These are phyloP conservation scores for Colletotrichum endophyticum DNA, from an alignment of 2,329 filamentous ascomycete species.

Conservation along the genomic window DNA sequence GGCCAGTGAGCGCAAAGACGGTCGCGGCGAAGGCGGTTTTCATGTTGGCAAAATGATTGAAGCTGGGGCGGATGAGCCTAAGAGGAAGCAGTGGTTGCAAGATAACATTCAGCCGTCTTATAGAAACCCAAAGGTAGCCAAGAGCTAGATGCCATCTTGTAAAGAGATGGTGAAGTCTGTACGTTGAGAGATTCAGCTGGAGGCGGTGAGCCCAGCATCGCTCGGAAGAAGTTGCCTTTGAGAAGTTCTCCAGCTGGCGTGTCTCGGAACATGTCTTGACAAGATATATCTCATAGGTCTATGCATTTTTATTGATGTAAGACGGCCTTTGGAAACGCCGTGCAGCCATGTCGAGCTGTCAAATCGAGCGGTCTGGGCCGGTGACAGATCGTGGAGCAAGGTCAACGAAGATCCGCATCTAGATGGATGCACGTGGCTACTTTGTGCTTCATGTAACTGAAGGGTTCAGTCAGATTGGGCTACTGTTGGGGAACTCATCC, in stretches of 20 bases:
- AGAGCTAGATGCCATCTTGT: neutral
- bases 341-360: neutral
- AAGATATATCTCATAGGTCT: neutral
- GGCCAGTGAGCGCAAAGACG: constrained; percentile 37
- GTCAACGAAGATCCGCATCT: neutral
- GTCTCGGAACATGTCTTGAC: neutral
- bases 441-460: neutral
- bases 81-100: neutral
- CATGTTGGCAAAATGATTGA: constrained; percentile 28
- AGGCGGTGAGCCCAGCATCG: neutral
- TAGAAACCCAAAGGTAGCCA: neutral
- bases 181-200: neutral
- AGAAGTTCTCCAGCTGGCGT: neutral
- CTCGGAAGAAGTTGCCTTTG: neutral
- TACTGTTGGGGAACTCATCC: neutral
- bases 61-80: neutral
- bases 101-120: neutral
- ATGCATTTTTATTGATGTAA: neutral
- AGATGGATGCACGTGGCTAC: neutral
- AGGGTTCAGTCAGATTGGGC: neutral
- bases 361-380: neutral
- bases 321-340: neutral
- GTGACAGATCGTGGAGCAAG: neutral
- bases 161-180: neutral
- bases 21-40: constrained; percentile 33